Conservation (phyloP, 257 asterid genomes). For the Anisodus acutangulus region DNA sequence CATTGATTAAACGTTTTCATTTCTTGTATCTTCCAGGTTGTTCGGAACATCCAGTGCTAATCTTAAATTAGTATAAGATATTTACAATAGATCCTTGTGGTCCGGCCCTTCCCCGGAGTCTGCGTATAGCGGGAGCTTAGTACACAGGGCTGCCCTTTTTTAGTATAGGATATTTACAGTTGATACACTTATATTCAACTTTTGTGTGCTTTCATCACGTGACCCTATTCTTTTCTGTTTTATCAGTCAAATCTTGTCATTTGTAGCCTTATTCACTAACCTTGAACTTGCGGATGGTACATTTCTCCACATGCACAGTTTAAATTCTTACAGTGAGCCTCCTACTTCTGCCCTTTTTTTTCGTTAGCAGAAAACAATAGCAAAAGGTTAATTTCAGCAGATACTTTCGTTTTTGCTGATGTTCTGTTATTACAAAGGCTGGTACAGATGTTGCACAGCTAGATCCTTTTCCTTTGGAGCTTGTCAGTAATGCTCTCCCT, state of each 20-base stretch:
- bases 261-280: not conserved
- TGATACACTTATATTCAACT: not conserved
- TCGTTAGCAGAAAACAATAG: not conserved
- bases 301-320: not conserved
- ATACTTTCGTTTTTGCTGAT: not conserved
- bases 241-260: not conserved
- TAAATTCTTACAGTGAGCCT: not conserved
- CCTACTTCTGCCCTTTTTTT: not conserved
- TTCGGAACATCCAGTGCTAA: not conserved
- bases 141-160: too few relatives aligned
- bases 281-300: not conserved
- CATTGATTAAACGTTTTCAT: not conserved
- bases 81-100: too few relatives aligned
- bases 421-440: constrained; percentile 19
- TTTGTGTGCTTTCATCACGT: not conserved
- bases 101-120: too few relatives aligned
- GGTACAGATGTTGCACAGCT: not conserved
- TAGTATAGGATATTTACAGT: not conserved
- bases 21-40: constrained; percentile 9
- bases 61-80: not conserved
- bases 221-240: too few relatives aligned
- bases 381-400: not conserved
- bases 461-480: not conserved
- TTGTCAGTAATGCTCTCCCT: not conserved
- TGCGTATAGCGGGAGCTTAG: too few relatives aligned